Percentiles rank a stretch among this genome's conserved stretches.
phyloP scores from a whole-genome alignment of 805 yeast species.

The Wickerhamiella australiensis region DNA sequence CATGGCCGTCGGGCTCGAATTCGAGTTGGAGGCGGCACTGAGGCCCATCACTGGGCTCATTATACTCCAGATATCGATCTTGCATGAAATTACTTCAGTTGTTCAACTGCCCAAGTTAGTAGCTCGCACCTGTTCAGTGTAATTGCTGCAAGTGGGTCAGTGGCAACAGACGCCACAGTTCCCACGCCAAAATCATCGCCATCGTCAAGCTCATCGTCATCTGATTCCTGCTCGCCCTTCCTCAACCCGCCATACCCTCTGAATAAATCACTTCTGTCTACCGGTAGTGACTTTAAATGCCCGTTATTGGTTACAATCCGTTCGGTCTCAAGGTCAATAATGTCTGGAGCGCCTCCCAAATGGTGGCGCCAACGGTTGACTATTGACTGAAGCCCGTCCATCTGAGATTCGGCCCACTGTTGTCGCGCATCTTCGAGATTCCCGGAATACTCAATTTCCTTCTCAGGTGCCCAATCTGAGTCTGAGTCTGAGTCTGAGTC shows the following conservation, averaged over 20 bases:
- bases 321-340: constrained; percentile 49
- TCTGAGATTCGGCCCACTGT: constrained; percentile 1
- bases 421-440: neutral
- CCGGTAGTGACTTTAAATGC: constrained; percentile 47
- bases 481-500: neutral
- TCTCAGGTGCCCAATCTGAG: neutral
- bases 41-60: constrained; percentile 14
- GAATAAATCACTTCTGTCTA: constrained; percentile 14
- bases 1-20: constrained; percentile 6
- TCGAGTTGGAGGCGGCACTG: constrained; percentile 8
- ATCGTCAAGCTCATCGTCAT: constrained; percentile 1
- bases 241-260: neutral
- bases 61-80: constrained; percentile 7
- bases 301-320: constrained; percentile 55
- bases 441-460: neutral
- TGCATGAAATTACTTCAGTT: neutral
- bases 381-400: constrained; percentile 1
- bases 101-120: constrained; percentile 7
- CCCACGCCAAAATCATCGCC: neutral
- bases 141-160: neutral
- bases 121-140: constrained; percentile 1
- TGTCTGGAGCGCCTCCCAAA: constrained; percentile 23
- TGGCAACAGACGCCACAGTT: neutral
- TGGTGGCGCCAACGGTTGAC: constrained; percentile 4
- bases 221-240: neutral